Evolutionary conservation across 2,329 filamentous ascomycete genomes (phyloP).

Genomic region (Polychaeton citri): DNA sequence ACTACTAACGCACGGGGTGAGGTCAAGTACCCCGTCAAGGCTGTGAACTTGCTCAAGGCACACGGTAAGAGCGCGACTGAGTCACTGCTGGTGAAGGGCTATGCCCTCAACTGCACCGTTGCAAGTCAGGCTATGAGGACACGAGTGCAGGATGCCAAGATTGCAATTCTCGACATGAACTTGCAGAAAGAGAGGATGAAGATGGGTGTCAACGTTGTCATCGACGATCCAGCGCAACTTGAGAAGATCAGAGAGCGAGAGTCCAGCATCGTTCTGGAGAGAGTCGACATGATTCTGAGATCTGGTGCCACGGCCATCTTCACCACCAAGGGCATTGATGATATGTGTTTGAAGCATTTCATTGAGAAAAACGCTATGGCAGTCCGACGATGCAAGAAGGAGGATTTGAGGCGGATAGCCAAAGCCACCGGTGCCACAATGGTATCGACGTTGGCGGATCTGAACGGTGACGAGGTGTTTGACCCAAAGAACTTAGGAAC

Average conservation of each 20-base stretch:
- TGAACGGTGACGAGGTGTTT: conserved; percentile 96
- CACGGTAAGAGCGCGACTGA: conserved; percentile 87
- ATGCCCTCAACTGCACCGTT: conserved; percentile 96
- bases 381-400: conserved; percentile 94
- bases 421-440: conserved; percentile 91
- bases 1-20: conserved; percentile 81
- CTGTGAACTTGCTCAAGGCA: conserved; percentile 96
- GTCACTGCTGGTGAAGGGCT: conserved; percentile 85
- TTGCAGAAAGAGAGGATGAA: conserved; percentile 99
- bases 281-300: conserved; percentile 95
- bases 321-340: conserved; percentile 97
- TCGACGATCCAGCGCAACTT: conserved; percentile 91
- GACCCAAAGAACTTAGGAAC: conserved; percentile 78
- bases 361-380: conserved; percentile 92
- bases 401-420: conserved; percentile 88
- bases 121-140: conserved; percentile 98
- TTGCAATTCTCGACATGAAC: conserved; percentile 95
- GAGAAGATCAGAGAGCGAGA: conserved; percentile 94
- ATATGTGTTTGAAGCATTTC: conserved; percentile 87
- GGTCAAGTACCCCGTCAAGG: conserved; percentile 95
- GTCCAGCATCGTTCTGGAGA: conserved; percentile 81
- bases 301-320: conserved; percentile 90
- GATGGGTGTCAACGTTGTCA: conserved; percentile 93
- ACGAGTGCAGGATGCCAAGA: conserved; percentile 83
- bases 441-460: conserved; percentile 82